Evolutionary conservation across 495 filamentous ascomycete genomes (phyloP).

Genomic region (Aspergillus ellipticus): DNA sequence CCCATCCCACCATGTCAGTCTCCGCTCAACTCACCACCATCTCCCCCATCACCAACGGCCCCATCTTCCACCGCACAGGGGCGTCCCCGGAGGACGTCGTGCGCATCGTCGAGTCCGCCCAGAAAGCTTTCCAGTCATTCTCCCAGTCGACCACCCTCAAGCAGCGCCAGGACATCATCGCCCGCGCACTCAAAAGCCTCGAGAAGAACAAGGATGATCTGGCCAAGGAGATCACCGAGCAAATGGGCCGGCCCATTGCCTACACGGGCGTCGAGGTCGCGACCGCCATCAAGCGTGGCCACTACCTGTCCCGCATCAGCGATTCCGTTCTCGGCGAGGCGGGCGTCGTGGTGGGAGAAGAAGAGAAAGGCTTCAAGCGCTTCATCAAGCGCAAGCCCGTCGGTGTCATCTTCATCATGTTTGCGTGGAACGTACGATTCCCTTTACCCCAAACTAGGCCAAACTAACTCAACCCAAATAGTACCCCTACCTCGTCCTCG

Average conservation of each 20-base stretch:
- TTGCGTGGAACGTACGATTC: conserved; percentile 85
- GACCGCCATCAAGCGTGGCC: conserved; percentile 74
- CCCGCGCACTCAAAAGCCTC: conserved; percentile 67
- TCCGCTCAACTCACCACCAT: conserved; percentile 79
- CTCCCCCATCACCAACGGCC: conserved; percentile 78
- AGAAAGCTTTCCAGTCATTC: conserved; percentile 68
- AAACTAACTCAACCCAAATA: conserved; percentile 27
- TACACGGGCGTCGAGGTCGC: conserved; percentile 77
- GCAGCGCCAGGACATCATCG: conserved; percentile 71
- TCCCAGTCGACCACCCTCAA: conserved; percentile 58
- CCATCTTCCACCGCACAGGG: conserved; percentile 71
- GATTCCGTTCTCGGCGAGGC: conserved; percentile 54
- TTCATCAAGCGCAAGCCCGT: conserved; percentile 84
- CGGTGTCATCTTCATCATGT: conserved; percentile 79
- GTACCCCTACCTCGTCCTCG: conserved; percentile 90
- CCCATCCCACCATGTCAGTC: conserved; percentile 53
- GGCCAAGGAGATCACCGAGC: conserved; percentile 79
- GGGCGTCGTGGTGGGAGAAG: conserved; percentile 63
- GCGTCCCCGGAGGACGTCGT: conserved; percentile 63
- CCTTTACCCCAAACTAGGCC: neutral
- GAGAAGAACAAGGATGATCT: conserved; percentile 69
- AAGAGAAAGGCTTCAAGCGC: conserved; percentile 79
- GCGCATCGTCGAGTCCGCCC: conserved; percentile 59
- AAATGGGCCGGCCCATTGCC: conserved; percentile 90
- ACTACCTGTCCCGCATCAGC: conserved; percentile 79